A percentile compares a stretch with the other conserved stretches of the same genome.
phyloP scores from a whole-genome alignment of 495 filamentous ascomycete species.

The Hypoxylon lenormandii region DNA sequence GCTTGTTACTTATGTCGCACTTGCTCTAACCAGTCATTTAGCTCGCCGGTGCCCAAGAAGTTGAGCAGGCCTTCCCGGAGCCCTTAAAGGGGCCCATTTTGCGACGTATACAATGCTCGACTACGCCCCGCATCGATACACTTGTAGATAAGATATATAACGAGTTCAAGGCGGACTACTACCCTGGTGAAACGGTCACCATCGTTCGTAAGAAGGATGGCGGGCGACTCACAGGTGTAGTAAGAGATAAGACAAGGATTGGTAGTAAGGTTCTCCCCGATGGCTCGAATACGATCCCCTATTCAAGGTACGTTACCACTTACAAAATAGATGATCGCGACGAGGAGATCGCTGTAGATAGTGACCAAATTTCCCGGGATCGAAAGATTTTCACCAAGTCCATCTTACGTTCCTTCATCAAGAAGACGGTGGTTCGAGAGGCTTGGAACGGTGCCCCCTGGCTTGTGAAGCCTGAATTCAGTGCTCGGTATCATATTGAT shows the following conservation, averaged over 20 bases:
- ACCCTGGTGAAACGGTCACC: constrained; percentile 84
- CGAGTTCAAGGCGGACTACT: constrained; percentile 93
- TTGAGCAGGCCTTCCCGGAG: constrained; percentile 91
- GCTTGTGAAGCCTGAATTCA: constrained; percentile 89
- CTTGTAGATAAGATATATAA: constrained; percentile 74
- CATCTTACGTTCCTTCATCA: constrained; percentile 91
- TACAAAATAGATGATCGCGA: constrained; percentile 68
- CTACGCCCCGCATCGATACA: constrained; percentile 88
- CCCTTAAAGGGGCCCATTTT: constrained; percentile 90
- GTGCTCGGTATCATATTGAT: constrained; percentile 83
- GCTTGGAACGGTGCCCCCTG: constrained; percentile 95
- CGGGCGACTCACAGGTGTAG: constrained; percentile 78
- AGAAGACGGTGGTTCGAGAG: constrained; percentile 90
- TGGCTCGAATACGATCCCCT: constrained; percentile 73
- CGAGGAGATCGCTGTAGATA: constrained; percentile 80
- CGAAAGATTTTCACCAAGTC: constrained; percentile 95
- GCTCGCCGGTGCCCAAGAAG: constrained; percentile 85
- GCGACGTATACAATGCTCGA: constrained; percentile 89
- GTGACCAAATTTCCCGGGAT: constrained; percentile 85
- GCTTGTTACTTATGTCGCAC: background rate
- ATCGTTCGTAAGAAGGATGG: constrained; percentile 76
- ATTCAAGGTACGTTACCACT: constrained; percentile 83
- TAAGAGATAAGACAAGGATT: constrained; percentile 88
- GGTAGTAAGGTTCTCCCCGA: constrained; percentile 64
- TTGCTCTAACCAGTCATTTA: constrained; percentile 55